Conservation (phyloP, 305 asterid species). For the Solanum hybrid region DNA sequence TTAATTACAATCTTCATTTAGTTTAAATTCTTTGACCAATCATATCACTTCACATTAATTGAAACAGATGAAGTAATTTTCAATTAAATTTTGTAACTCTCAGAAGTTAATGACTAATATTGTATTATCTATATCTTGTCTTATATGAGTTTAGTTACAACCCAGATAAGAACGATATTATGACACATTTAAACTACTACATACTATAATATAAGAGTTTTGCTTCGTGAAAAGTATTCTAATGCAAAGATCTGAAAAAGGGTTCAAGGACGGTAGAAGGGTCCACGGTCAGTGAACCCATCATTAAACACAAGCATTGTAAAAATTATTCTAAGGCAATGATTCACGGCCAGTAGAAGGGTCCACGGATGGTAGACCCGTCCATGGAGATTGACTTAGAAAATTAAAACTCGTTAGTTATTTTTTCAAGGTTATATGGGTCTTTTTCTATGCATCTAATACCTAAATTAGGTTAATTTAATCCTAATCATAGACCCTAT, state of each 20-base stretch:
- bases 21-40: neutral
- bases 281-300: neutral
- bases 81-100: neutral
- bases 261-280: neutral
- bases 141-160: too few species aligned
- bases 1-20: neutral
- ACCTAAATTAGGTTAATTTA: neutral
- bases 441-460: neutral
- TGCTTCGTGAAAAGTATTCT: neutral
- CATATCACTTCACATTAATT: neutral
- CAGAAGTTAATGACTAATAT: neutral
- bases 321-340: too few species aligned
- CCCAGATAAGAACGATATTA: neutral
- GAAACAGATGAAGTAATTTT: too few species aligned
- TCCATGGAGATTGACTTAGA: neutral
- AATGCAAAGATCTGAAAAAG: too few species aligned
- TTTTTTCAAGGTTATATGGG: neutral
- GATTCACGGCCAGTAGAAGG: too few species aligned
- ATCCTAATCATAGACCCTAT: neutral
- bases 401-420: neutral
- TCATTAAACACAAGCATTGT: neutral
- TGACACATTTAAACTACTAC: neutral
- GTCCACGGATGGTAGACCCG: neutral
- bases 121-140: neutral
- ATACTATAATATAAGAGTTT: too few species aligned